Evolutionary conservation across 331 rosid genomes (phyloP).

Genomic region (Quercus phellos): DNA sequence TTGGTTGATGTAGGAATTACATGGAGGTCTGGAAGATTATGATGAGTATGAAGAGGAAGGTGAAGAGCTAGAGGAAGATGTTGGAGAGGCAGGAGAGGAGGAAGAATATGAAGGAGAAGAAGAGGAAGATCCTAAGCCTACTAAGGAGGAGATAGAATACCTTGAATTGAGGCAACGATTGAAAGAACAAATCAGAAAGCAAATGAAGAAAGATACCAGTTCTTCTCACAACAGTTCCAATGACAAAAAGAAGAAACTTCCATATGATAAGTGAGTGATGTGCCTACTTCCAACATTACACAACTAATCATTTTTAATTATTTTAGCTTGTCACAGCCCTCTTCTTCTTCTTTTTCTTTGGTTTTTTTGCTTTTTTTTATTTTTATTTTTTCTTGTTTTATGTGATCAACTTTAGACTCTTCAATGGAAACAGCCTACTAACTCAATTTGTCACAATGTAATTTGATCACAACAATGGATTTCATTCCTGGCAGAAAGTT

Average conservation of each 20-base stretch:
- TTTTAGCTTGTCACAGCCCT: background rate
- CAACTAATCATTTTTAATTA: background rate
- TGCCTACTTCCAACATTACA: background rate
- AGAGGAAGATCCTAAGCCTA: slow-evolving; percentile 54
- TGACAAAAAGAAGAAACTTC: slow-evolving; percentile 47
- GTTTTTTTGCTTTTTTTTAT: too few relatives aligned
- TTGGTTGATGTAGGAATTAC: slow-evolving; percentile 31
- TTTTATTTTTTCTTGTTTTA: background rate
- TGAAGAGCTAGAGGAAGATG: slow-evolving; percentile 36
- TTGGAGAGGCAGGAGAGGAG: slow-evolving; percentile 48
- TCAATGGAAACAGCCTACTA: background rate
- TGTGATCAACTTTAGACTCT: background rate
- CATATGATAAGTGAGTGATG: slow-evolving; percentile 68
- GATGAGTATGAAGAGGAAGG: slow-evolving; percentile 57
- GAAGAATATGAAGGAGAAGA: slow-evolving; percentile 44
- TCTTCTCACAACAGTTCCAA: slow-evolving; percentile 31
- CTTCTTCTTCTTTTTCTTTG: background rate
- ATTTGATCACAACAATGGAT: background rate
- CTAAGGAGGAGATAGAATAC: slow-evolving; percentile 62
- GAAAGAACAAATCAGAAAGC: slow-evolving; percentile 63
- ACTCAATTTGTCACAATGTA: background rate
- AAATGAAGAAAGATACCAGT: slow-evolving; percentile 49
- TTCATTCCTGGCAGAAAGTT: background rate
- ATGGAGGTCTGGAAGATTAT: slow-evolving; percentile 31
- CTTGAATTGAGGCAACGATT: slow-evolving; percentile 67